Conservation (phyloP, 306 rosid genomes). For the Prunus mongolica region DNA sequence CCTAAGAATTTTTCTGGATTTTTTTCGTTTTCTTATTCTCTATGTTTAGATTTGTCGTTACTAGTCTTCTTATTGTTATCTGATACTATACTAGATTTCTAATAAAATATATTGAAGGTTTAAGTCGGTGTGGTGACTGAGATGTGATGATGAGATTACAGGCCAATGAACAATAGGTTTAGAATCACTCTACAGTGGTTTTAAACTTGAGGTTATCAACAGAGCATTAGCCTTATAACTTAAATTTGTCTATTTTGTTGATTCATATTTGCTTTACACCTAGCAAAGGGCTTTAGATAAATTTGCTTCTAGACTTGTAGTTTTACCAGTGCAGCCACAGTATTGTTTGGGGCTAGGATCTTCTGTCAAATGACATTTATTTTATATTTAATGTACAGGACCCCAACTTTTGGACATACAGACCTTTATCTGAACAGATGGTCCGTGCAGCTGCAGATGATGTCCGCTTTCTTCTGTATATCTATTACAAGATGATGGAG, state of each 20-base stretch:
- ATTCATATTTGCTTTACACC: background rate
- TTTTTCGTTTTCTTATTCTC: background rate
- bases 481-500: constrained; percentile 84
- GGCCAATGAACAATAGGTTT: background rate
- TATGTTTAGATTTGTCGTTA: background rate
- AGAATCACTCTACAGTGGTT: background rate
- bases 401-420: constrained; percentile 84
- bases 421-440: constrained; percentile 93
- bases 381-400: constrained; percentile 43
- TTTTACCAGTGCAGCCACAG: background rate
- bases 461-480: constrained; percentile 91
- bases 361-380: constrained; percentile 3
- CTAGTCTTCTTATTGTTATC: background rate
- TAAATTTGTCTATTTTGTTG: background rate
- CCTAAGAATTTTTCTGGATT: background rate
- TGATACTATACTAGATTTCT: background rate
- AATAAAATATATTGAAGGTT: background rate
- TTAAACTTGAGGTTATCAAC: constrained; percentile 1
- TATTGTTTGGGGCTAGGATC: background rate
- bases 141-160: background rate
- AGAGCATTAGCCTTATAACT: background rate
- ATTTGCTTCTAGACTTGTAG: background rate
- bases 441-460: constrained; percentile 95
- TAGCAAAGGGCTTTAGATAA: background rate
- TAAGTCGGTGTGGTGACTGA: background rate